Evolutionary conservation across 345 rosid genomes (phyloP), one percentile per base, ranked within the genome.

Genomic region (Corymbia maculata): DNA sequence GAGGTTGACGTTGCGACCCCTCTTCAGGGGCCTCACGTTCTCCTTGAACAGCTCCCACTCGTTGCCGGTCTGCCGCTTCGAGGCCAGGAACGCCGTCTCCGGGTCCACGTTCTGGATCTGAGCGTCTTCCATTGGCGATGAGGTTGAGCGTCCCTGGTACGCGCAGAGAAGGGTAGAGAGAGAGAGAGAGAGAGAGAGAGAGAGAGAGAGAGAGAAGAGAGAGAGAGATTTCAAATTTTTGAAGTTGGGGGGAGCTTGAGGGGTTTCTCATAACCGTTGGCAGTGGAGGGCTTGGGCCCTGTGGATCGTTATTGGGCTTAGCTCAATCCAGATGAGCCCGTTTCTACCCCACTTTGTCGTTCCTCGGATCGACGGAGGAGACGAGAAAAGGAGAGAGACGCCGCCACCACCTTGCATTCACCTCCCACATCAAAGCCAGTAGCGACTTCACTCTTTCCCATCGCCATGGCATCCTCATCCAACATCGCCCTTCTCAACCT

Each of bases 41-140:
- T 97, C 99, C 89, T 97, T 97, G 93, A 92, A 97, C 53, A 94
- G 93, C 89, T 97, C 99, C 99, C 99, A 97, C 90, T 97, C 98
- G 79, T 91, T 84, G 11, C 99, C 97, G 0, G 96, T 95, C 93
- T 95, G 94, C 87, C 92, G 92, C 82, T 93, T 95, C 10, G 95
- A 94, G 8, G 92, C 93, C 3, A 97, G 93, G 89, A 97, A 97
- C 92, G 92, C 94, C 47, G 96, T 75, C 92, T 97, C 99, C 51
- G 97, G 94, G 89, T 97, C 99, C 90, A 94, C 59, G 75, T 86
- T 87, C 90, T 90, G 88, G 44, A 91, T 90, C 51, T 59, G 86
- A 6, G 86, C 79, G 64, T 91, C 92, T 59, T 90, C 95, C 95
- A 91, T 90, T 6, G 59, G 61, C 52, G 89, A 82, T 42, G 42